Base-by-base conservation (phyloP, 164 flowering plant species). In the Vitis labrusca region DNA sequence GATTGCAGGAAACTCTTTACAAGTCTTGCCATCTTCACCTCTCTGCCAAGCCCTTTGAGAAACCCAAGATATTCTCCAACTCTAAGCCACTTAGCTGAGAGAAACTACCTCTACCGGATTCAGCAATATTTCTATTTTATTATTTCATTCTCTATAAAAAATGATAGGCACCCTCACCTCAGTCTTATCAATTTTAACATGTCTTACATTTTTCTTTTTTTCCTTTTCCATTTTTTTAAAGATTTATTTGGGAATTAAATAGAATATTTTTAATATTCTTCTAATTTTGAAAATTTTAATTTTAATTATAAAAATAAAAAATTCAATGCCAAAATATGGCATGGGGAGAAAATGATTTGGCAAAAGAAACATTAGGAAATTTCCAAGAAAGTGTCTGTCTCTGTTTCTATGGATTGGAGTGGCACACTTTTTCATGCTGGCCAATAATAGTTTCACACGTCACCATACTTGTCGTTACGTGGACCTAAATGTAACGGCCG, bases 1-100 rank as follows among this genome's bases (percentile, higher is more conserved):
- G 76, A 75, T 48, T 78, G 86, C 12, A 89, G 66, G 74, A 84
- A 88, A 56, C 68, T 65, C 74, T 71, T 82, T 57, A 78, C 54
- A 5, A 78, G 54, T 53, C 80, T 70, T 70, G 53, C 83, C 92
- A 88, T 86, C 60, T 3, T 61, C 9, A 66, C 27, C 9, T 12
- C 15, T 2, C 15, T 6, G 61, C 30, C 37, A 53, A 32, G 27
- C 27, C 27, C 27, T 23, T 0, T 23, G 27, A 0, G 27, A 56
- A 9, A 5, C 16, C 11, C 51, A 62, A 48, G 50, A 44, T 8
- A 44, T 1, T 62, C 65, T n/a, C 51, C 9, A 9, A 62, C 17
- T 30, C 15, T 11, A 13, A 61, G 16, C 10, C 56, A 9, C n/a
- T 13, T 53, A 13, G n/a, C 56, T 53, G 3, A 53, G n/a, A 4